Percentiles rank a stretch among this genome's conserved stretches.
Conservation (phyloP, 2,329 filamentous ascomycete species). For the Ilyonectria robusta region DNA sequence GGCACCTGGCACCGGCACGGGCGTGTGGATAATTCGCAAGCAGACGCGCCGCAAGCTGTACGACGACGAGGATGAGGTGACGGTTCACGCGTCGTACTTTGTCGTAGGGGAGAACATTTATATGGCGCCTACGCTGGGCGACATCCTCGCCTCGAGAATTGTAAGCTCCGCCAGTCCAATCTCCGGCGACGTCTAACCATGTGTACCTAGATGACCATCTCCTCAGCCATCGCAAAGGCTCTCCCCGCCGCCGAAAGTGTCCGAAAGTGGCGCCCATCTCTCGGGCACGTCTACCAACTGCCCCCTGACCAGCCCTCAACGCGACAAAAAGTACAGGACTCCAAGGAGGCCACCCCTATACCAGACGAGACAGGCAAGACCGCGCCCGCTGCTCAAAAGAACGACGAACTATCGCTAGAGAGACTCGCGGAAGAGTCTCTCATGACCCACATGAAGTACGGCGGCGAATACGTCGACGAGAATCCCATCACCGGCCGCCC, state of each 20-base stretch:
- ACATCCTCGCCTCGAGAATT: slow-evolving; percentile 72
- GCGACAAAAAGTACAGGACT: slow-evolving; percentile 53
- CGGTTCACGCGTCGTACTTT: slow-evolving; percentile 73
- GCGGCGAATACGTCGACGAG: slow-evolving; percentile 77
- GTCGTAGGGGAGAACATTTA: slow-evolving; percentile 77
- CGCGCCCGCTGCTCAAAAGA: slow-evolving; percentile 51
- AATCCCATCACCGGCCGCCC: slow-evolving; percentile 77
- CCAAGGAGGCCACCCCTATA: slow-evolving; percentile 64
- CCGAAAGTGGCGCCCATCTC: slow-evolving; percentile 68
- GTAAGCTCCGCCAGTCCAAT: slow-evolving; percentile 56
- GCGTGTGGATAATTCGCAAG: slow-evolving; percentile 79
- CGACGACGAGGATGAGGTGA: slow-evolving; percentile 71
- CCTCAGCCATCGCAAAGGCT: slow-evolving; percentile 67
- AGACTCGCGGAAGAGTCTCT: slow-evolving; percentile 71
- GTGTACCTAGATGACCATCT: slow-evolving; percentile 64
- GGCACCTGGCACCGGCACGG: slow-evolving; percentile 74
- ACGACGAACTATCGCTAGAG: slow-evolving; percentile 58
- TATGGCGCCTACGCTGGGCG: slow-evolving; percentile 73
- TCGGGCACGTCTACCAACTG: slow-evolving; percentile 66
- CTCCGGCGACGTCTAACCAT: slow-evolving; percentile 25
- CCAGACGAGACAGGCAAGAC: slow-evolving; percentile 55
- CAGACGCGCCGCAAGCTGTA: slow-evolving; percentile 73
- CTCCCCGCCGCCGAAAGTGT: slow-evolving; percentile 66
- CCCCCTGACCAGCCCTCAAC: slow-evolving; percentile 49
- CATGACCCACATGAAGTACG: slow-evolving; percentile 69